Conservation (phyloP, 192 early-diverging fungal genomes). For the Mortierella hygrophila region DNA sequence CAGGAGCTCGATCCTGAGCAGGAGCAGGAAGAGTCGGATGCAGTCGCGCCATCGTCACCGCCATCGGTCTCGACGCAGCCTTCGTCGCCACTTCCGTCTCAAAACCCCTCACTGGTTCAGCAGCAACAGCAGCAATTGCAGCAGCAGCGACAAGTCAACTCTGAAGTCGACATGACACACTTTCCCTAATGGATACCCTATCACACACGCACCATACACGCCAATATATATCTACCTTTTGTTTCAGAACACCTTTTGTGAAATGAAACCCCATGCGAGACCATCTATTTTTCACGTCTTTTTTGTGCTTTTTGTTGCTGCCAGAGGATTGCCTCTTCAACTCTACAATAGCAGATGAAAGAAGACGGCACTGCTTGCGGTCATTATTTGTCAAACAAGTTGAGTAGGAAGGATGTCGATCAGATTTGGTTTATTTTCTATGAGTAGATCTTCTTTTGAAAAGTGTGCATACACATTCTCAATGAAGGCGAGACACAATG, state of each 20-base stretch:
- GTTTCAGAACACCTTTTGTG: background rate
- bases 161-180: conserved; percentile 11
- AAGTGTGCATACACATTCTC: too few species aligned
- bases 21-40: background rate
- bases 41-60: background rate
- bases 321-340: too few species aligned
- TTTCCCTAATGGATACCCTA: conserved; percentile 8
- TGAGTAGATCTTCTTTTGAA: too few species aligned
- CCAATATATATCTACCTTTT: background rate
- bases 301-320: too few species aligned
- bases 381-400: too few species aligned
- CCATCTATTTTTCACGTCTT: too few species aligned
- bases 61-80: background rate
- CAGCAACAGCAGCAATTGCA: background rate
- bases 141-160: background rate
- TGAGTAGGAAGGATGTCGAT: too few species aligned
- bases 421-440: too few species aligned
- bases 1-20: background rate
- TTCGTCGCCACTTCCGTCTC: background rate
- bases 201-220: background rate
- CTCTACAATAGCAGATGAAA: too few species aligned
- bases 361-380: too few species aligned
- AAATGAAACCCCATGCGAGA: too few species aligned
- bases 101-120: background rate
- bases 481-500: too few species aligned